Conservation (phyloP, 345 rosid species). For the Lumnitzera racemosa region DNA sequence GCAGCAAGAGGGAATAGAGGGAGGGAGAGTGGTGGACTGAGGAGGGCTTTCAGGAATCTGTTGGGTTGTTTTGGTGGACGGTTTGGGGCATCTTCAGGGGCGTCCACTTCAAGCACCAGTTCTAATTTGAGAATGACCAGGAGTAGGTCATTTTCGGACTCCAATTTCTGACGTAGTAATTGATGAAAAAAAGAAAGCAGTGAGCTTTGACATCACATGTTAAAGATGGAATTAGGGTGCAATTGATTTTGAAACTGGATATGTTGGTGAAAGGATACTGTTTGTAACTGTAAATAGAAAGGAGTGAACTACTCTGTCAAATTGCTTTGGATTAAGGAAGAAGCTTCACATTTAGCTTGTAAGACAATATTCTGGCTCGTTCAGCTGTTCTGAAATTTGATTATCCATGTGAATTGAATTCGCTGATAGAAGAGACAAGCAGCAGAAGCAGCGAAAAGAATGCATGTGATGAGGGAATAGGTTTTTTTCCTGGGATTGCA, state of each 20-base stretch:
- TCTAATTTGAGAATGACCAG: constrained; percentile 18
- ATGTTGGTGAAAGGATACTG: constrained; percentile 3
- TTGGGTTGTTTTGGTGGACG: constrained; percentile 48
- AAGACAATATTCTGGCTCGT: too few species aligned
- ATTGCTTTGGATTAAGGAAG: too few species aligned
- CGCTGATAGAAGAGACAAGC: too few species aligned
- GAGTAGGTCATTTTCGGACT: constrained; percentile 11
- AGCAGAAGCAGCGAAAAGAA: too few species aligned
- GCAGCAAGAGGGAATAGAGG: constrained; percentile 46
- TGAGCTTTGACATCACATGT: constrained; percentile 13
- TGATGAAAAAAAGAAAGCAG: constrained; percentile 16
- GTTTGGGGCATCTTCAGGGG: constrained; percentile 11
- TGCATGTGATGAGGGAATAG: too few species aligned
- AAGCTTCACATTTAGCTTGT: too few species aligned
- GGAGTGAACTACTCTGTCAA: background rate
- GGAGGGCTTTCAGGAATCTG: constrained; percentile 32
- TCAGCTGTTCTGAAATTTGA: too few species aligned
- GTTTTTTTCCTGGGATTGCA: too few species aligned
- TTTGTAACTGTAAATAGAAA: background rate
- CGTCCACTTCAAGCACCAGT: constrained; percentile 19
- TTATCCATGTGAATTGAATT: too few species aligned
- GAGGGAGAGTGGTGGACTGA: constrained; percentile 45
- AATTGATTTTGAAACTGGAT: background rate
- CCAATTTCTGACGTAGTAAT: constrained; percentile 6
- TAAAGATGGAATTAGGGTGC: constrained; percentile 9